Conservation (phyloP, 441 rosid species). For the Metrosideros polymorpha region DNA sequence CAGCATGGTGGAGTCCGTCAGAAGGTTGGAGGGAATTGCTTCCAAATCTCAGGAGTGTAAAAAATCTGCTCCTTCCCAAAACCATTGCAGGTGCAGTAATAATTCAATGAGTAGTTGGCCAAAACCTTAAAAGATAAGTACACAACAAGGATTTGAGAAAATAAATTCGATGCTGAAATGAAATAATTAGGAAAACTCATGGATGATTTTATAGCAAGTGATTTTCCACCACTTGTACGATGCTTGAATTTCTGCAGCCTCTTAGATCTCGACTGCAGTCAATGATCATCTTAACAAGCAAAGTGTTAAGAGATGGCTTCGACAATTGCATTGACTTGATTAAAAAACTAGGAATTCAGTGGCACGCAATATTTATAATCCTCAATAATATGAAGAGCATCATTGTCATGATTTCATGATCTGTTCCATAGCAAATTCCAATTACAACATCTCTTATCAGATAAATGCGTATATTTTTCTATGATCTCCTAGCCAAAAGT, state of each 20-base stretch:
- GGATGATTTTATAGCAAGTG: background rate
- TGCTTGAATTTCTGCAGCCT: background rate
- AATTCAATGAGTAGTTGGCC: background rate
- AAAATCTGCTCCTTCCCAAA: slow-evolving; percentile 1
- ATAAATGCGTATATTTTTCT: background rate
- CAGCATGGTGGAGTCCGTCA: background rate
- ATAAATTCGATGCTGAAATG: background rate
- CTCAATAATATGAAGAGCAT: background rate
- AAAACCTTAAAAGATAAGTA: background rate
- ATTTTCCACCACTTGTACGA: background rate
- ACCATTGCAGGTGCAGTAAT: background rate
- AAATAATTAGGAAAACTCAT: background rate
- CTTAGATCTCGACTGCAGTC: background rate
- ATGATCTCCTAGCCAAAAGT: background rate
- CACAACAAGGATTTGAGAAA: background rate
- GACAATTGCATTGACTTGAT: background rate
- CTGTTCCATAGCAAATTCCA: background rate
- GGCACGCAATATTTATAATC: background rate
- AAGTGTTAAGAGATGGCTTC: background rate
- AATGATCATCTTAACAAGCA: background rate
- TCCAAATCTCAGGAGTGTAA: background rate
- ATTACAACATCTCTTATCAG: background rate
- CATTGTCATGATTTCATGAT: background rate
- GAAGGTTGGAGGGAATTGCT: background rate
- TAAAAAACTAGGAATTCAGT: background rate